Evolutionary conservation across 2,329 filamentous ascomycete genomes (phyloP), one percentile per base, ranked within the genome.

Genomic region (Fusarium abutilonis): DNA sequence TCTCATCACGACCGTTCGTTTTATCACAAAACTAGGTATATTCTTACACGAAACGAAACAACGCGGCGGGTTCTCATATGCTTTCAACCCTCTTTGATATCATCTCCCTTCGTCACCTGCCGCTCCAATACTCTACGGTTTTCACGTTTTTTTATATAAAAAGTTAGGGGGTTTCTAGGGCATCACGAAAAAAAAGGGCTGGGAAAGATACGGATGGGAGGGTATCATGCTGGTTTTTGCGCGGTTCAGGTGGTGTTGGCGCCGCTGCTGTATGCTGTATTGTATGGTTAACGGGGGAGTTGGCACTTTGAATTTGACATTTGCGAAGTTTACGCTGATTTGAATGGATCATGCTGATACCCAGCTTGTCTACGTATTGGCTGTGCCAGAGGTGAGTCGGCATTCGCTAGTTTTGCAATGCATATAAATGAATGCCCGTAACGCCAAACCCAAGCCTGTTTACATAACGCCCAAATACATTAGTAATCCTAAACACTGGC

Each of bases 281-380:
- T 70, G 60, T 70, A 70, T 47, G 51, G 52, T 70, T 60, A 59
- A 64, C 40, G 29, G 35, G 46, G 60, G 61, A 64, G 56, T 63
- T 62, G 42, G 57, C 56, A 64, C 59, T 35, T 56, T 62, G 56
- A 58, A 64, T 62, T 56, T 56, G 50, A 49, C 34, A 26, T 52
- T 58, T 51, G 29, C 38, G 23, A 60, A 55, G 17, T 31, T 36
- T 60, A 14, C 28, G 9, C 9, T 13, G 11, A 13, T 10, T 13
- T 28, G 23, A 14, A 19, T 38, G 13, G 26, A 21, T 32, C 29
- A 28, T 47, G 42, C 8, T 39, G 19, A 38, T 10, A 40, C 43
- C n/a, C 29, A 29, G 23, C 36, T 13, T 38, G 17, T 39, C 10
- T 19, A 14, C 40, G 28, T 15, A 26, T 36, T 28, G 29, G 7